Evolutionary conservation across 2,329 filamentous ascomycete genomes (phyloP), one percentile per base, ranked within the genome.

Genomic region (Hymenoscyphus linearis): DNA sequence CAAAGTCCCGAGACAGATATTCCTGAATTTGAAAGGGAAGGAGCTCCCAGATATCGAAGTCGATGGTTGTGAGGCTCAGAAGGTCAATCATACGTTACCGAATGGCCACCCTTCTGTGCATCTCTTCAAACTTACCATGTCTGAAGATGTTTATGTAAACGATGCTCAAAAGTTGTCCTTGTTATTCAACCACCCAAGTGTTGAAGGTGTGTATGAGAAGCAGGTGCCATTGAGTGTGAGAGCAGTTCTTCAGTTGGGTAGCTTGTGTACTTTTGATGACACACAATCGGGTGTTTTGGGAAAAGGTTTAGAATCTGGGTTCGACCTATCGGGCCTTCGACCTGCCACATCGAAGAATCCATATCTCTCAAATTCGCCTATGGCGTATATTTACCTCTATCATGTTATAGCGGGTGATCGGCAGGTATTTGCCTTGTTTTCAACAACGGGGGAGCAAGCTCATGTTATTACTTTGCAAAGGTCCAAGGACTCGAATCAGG

Each of bases 171-270:
- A 92, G 72, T 88, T 98, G 64, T 85, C 88, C 1, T 77, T 88
- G 31, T 79, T 98, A 1, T 93, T 97, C 78, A 92, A 93, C 65
- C 93, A 99, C 72, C 85, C 92, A 0, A 96, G 92, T 73, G 90
- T 99, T 1, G 95, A 99, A 75, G 96, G 96, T 34, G 92, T 99
- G 14, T 99, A 99, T 71, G 96, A 99, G 77, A 93, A 89, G 70
- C 89, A 96, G 67, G 82, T 99, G 1, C 92, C 96, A 0, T 80
- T 98, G 5, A 91, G 90, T 65, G 84, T 96, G 55, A 85, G 93
- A 47, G 95, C 93, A 3, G 84, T 99, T 35, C 82, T 99, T 10
- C 90, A 95, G 67, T 80, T 99, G 1, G 96, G 95, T 50, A 97
- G 91, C 70, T 80, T 90, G 34, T 99, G 95, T 73, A 96, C 91